A percentile compares a stretch with the other conserved stretches of the same genome.
phyloP scores from a whole-genome alignment of 2,329 filamentous ascomycete species.

The Tricladium varicosporioides region DNA sequence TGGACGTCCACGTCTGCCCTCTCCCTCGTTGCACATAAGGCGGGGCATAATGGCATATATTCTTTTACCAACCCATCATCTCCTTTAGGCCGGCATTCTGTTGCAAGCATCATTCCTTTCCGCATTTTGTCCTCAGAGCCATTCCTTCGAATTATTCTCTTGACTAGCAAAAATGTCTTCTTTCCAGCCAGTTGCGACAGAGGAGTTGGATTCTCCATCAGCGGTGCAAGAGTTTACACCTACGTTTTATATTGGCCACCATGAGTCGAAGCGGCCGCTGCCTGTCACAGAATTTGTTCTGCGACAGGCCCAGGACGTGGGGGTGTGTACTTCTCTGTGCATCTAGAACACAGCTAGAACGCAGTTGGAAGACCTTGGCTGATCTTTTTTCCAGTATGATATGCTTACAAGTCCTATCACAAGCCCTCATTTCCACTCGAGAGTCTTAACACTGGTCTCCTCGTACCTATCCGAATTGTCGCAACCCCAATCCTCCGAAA shows the following conservation, averaged over 20 bases:
- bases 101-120: background rate
- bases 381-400: slow-evolving; percentile 57
- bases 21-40: background rate
- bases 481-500: slow-evolving; percentile 41
- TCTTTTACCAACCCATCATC: background rate
- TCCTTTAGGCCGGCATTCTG: background rate
- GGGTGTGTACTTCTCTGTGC: slow-evolving; percentile 49
- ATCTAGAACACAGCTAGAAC: background rate
- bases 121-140: slow-evolving; percentile 2
- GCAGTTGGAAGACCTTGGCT: slow-evolving; percentile 19
- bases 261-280: slow-evolving; percentile 62
- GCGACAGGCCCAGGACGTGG: slow-evolving; percentile 64
- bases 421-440: slow-evolving; percentile 67
- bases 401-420: slow-evolving; percentile 79
- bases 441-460: slow-evolving; percentile 62
- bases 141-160: slow-evolving; percentile 1
- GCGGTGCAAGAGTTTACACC: slow-evolving; percentile 36
- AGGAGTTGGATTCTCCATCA: slow-evolving; percentile 17
- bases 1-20: background rate
- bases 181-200: background rate
- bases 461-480: slow-evolving; percentile 46
- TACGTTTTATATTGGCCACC: slow-evolving; percentile 70
- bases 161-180: background rate
- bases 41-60: background rate
- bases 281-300: slow-evolving; percentile 64